A percentile compares a stretch with the other conserved stretches of the same genome.
These are phyloP conservation scores for Chytridium lagenaria DNA, from an alignment of 371 early-diverging fungal genomes.

Conservation along the genomic window DNA sequence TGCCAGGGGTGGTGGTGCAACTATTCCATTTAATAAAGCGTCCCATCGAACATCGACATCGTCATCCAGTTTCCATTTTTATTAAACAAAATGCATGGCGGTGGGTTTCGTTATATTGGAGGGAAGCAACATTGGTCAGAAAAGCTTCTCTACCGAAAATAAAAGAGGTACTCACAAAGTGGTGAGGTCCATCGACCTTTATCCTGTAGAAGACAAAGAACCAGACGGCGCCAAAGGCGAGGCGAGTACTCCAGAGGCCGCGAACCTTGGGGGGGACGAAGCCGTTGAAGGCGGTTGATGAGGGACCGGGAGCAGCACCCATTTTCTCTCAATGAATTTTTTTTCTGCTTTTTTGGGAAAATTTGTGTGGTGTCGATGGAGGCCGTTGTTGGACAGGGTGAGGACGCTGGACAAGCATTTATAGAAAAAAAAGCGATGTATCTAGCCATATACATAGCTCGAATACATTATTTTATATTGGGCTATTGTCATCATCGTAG, in stretches of 20 bases:
- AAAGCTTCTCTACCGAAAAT: neutral
- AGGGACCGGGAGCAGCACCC: neutral
- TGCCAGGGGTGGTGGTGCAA: slow-evolving; percentile 57
- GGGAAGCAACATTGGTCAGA: neutral
- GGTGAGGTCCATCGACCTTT: slow-evolving; percentile 55
- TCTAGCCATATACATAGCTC: too few species aligned
- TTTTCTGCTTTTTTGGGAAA: neutral
- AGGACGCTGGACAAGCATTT: too few species aligned
- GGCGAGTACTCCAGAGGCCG: slow-evolving; percentile 39
- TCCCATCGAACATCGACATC: slow-evolving; percentile 1
- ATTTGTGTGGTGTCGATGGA: too few species aligned
- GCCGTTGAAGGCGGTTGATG: slow-evolving; percentile 14
- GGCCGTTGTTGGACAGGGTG: too few species aligned
- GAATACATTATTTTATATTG: too few species aligned
- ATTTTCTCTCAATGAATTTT: neutral
- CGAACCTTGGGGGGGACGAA: slow-evolving; percentile 44
- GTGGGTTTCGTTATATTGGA: neutral
- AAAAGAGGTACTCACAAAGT: slow-evolving; percentile 49
- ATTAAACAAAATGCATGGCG: too few species aligned
- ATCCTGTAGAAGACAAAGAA: slow-evolving; percentile 55
- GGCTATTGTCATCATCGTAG: too few species aligned
- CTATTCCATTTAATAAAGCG: slow-evolving; percentile 26
- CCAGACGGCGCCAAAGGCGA: slow-evolving; percentile 46
- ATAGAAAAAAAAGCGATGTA: too few species aligned
- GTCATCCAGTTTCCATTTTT: too few species aligned